phyloP scores from a whole-genome alignment of 2,329 filamentous ascomycete species.

The Cladosporium sp. region DNA sequence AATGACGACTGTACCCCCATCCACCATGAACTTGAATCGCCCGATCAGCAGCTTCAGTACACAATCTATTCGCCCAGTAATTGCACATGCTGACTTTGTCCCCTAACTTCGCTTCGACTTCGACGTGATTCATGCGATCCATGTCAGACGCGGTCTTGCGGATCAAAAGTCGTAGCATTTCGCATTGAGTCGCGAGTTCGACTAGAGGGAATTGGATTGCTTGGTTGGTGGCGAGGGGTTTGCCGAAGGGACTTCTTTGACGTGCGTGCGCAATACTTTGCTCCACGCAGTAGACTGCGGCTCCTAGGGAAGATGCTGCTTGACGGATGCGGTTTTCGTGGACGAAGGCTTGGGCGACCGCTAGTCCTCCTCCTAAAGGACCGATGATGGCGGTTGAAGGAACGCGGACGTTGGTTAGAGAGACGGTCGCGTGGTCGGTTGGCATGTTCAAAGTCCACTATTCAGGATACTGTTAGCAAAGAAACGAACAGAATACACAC shows the following conservation, averaged over 20 bases:
- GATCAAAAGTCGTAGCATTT: constrained; percentile 60
- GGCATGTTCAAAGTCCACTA: constrained; percentile 63
- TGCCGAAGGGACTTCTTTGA: constrained; percentile 52
- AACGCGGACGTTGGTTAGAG: constrained; percentile 54
- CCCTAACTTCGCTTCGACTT: constrained; percentile 56
- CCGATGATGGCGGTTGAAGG: constrained; percentile 52
- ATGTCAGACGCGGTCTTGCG: constrained; percentile 59
- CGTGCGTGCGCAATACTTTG: constrained; percentile 55
- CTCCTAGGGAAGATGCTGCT: constrained; percentile 57
- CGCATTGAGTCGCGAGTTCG: constrained; percentile 57
- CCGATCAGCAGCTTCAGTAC: constrained; percentile 56
- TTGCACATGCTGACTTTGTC: constrained; percentile 64
- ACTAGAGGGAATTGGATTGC: constrained; percentile 62
- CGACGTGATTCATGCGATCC: constrained; percentile 52
- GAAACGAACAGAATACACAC: neutral
- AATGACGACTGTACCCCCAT: constrained; percentile 55
- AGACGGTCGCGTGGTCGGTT: constrained; percentile 60
- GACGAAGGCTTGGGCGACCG: constrained; percentile 61
- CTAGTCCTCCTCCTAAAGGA: constrained; percentile 50
- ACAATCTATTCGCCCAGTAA: constrained; percentile 60
- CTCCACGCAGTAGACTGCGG: constrained; percentile 58
- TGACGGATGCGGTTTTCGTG: constrained; percentile 65
- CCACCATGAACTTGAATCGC: constrained; percentile 61
- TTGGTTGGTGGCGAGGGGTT: constrained; percentile 56
- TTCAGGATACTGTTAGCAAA: neutral